These are phyloP conservation scores for Aspergillus diversus DNA, from an alignment of 495 filamentous ascomycete genomes.

Conservation along the genomic window DNA sequence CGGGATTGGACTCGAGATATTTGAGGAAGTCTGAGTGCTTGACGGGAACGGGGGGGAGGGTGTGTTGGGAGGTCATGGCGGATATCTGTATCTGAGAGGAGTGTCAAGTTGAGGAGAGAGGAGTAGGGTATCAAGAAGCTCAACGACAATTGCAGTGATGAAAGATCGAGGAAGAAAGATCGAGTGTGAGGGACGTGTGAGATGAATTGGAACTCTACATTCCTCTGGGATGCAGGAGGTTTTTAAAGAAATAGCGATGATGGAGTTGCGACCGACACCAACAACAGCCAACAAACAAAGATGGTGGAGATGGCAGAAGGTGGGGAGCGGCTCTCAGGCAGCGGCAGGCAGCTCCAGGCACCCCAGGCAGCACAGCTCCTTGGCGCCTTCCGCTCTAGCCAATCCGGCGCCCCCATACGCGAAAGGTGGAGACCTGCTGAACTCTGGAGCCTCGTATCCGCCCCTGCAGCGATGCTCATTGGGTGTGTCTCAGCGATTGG, in stretches of 20 bases:
- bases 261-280: not conserved
- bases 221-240: not conserved
- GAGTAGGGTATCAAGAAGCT: not conserved
- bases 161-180: not conserved
- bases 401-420: not conserved
- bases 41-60: conserved; percentile 6
- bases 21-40: conserved; percentile 14
- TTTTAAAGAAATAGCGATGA: not conserved
- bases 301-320: not conserved
- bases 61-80: conserved; percentile 6
- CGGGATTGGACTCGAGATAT: conserved; percentile 47
- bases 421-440: not conserved
- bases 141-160: not conserved
- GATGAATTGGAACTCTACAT: not conserved
- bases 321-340: not conserved
- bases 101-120: not conserved
- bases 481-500: too few species aligned
- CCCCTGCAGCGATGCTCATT: too few species aligned
- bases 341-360: conserved; percentile 2
- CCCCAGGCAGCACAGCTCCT: not conserved
- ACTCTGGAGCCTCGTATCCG: not conserved
- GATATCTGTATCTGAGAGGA: not conserved
- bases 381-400: not conserved
- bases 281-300: not conserved
- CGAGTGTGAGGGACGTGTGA: not conserved